These are phyloP conservation scores for Vanilla planifolia DNA, from an alignment of 106 monocot species.

Conservation along the genomic window DNA sequence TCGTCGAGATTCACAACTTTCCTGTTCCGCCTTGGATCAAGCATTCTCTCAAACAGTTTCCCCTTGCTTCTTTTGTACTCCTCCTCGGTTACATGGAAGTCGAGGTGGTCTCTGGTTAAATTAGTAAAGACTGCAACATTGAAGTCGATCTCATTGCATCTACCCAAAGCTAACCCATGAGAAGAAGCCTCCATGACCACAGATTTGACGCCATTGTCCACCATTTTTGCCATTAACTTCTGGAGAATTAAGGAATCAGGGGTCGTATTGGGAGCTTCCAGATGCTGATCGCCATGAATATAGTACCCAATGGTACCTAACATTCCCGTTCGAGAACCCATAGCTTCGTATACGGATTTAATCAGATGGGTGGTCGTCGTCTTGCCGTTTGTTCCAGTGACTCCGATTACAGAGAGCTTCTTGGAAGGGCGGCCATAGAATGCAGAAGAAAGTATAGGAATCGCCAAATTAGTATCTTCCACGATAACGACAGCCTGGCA, in stretches of 20 bases:
- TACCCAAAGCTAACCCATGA: conserved; percentile 41
- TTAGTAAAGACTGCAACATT: conserved; percentile 74
- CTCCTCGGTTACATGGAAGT: conserved; percentile 46
- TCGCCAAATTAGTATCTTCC: conserved; percentile 40
- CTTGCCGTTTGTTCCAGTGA: conserved; percentile 63
- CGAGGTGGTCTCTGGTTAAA: conserved; percentile 46
- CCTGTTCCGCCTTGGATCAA: conserved; percentile 46
- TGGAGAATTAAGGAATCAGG: conserved; percentile 27
- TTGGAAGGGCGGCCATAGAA: conserved; percentile 52
- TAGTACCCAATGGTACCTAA: conserved; percentile 43
- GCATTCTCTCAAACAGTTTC: conserved; percentile 58
- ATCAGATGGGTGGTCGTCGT: conserved; percentile 58
- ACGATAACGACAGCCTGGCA: conserved; percentile 42
- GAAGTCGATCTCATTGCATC: conserved; percentile 63
- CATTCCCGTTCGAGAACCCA: conserved; percentile 44
- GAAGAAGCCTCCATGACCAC: conserved; percentile 39
- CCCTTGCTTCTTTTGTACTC: conserved; percentile 48
- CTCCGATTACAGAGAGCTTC: conserved; percentile 47
- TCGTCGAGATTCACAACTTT: conserved; percentile 73
- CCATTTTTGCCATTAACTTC: conserved; percentile 33
- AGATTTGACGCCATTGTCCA: conserved; percentile 18
- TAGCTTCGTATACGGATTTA: conserved; percentile 53
- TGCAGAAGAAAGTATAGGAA: conserved; percentile 41
- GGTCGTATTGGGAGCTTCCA: conserved; percentile 38
- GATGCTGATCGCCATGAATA: conserved; percentile 34